phyloP scores from a whole-genome alignment of 768 basidiomycete species.

The Hygrophoropsis aurantiaca region DNA sequence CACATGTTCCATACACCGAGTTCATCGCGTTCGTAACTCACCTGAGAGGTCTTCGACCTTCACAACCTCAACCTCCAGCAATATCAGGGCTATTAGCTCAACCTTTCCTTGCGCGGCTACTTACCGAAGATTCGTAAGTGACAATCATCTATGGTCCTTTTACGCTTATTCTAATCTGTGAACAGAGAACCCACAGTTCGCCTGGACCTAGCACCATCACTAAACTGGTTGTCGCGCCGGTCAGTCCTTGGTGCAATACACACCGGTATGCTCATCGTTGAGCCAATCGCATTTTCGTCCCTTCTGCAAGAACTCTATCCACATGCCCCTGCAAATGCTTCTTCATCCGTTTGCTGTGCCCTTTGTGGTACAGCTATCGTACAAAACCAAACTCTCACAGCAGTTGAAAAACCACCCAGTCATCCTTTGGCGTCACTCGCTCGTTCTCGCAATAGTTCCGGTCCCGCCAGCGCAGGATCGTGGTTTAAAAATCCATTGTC shows the following conservation, averaged over 20 bases:
- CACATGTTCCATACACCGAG: constrained; percentile 78
- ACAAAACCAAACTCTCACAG: constrained; percentile 43
- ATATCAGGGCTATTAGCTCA: constrained; percentile 75
- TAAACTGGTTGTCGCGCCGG: constrained; percentile 92
- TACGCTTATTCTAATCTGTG: constrained; percentile 10
- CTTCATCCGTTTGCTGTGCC: constrained; percentile 62
- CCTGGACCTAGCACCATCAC: constrained; percentile 88
- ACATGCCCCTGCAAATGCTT: constrained; percentile 44
- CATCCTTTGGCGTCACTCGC: constrained; percentile 29
- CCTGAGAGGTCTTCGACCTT: constrained; percentile 64
- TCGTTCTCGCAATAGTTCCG: constrained; percentile 31
- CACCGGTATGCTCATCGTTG: constrained; percentile 82
- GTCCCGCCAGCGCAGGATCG: constrained; percentile 52
- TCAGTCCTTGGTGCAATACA: constrained; percentile 84
- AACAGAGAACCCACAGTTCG: constrained; percentile 87
- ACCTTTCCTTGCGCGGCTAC: constrained; percentile 75
- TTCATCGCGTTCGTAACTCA: constrained; percentile 78
- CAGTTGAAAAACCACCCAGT: constrained; percentile 26
- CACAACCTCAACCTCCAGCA: constrained; percentile 58
- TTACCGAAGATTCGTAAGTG: constrained; percentile 84
- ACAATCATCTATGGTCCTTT: background rate
- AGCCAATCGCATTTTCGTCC: constrained; percentile 69
- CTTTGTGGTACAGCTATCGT: constrained; percentile 65
- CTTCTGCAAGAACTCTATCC: constrained; percentile 56
- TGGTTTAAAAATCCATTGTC: constrained; percentile 57